Percentiles rank a stretch among this genome's conserved stretches.
Evolutionary conservation across 257 asterid genomes (phyloP).

Genomic region (Plantago elongata): DNA sequence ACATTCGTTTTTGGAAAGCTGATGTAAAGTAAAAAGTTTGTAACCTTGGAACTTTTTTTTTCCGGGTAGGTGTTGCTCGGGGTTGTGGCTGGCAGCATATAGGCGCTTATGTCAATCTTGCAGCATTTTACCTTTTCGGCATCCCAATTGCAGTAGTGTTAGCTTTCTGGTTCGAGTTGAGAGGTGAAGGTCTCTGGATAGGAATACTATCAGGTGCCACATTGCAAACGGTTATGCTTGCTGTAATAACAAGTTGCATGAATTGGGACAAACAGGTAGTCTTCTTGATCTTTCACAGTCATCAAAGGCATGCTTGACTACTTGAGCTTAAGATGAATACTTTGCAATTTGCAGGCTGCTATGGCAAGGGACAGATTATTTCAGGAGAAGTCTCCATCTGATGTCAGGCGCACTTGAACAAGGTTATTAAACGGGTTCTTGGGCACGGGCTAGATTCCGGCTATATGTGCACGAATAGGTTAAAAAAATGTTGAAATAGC

Average conservation of each 20-base stretch:
- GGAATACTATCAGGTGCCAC: slow-evolving; percentile 56
- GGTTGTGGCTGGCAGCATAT: slow-evolving; percentile 92
- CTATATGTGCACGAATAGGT: too few species aligned
- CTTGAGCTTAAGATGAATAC: too few species aligned
- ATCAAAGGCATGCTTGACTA: neutral
- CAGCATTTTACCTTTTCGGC: slow-evolving; percentile 64
- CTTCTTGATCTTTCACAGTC: neutral
- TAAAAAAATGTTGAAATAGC: too few species aligned
- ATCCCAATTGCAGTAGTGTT: slow-evolving; percentile 59
- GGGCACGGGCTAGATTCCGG: too few species aligned
- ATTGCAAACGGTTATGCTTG: slow-evolving; percentile 39
- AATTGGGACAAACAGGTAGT: slow-evolving; percentile 68
- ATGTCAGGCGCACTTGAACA: too few species aligned
- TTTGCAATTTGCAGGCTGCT: too few species aligned
- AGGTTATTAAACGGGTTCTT: too few species aligned
- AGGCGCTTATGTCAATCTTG: slow-evolving; percentile 74
- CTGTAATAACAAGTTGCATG: slow-evolving; percentile 47
- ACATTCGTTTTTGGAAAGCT: neutral
- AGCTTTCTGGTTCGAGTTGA: slow-evolving; percentile 43
- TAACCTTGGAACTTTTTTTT: neutral
- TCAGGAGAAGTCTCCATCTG: too few species aligned
- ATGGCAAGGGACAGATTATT: too few species aligned
- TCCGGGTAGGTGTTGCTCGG: slow-evolving; percentile 63
- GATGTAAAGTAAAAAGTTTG: too few species aligned
- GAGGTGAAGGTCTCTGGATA: slow-evolving; percentile 77